These are phyloP conservation scores for Salix koriyanagi DNA, from an alignment of 345 rosid genomes.

Conservation along the genomic window DNA sequence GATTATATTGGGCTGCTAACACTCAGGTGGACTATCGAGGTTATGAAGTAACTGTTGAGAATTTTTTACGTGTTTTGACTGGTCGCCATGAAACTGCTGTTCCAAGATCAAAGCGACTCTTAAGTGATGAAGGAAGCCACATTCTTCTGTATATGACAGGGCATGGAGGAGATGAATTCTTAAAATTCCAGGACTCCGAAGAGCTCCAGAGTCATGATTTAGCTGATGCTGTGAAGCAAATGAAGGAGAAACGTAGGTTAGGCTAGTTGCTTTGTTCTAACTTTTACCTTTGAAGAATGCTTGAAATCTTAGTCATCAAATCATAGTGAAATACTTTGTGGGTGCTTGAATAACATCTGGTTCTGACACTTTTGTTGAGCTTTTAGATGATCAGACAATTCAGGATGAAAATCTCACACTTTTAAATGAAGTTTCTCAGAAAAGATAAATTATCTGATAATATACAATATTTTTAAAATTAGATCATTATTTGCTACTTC, in stretches of 20 bases:
- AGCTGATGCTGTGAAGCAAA: slow-evolving; percentile 98
- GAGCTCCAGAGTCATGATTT: slow-evolving; percentile 99
- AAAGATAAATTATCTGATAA: background rate
- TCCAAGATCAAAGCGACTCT: slow-evolving; percentile 97
- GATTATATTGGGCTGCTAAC: slow-evolving; percentile 26
- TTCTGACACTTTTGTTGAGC: background rate
- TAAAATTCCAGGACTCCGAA: slow-evolving; percentile 93
- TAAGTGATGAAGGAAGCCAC: slow-evolving; percentile 99
- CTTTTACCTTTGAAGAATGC: slow-evolving; percentile 3
- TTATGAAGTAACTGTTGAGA: slow-evolving; percentile 93
- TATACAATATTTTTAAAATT: background rate
- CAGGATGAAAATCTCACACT: background rate
- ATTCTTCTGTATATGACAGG: slow-evolving; percentile 97
- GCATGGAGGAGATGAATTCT: slow-evolving; percentile 96
- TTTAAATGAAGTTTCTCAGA: background rate
- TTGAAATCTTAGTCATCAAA: background rate
- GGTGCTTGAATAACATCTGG: slow-evolving; percentile 5
- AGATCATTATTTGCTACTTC: background rate
- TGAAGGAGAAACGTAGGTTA: slow-evolving; percentile 94
- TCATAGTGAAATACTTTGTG: background rate
- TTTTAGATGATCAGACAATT: background rate
- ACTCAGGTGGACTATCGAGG: slow-evolving; percentile 96
- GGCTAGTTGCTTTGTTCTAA: slow-evolving; percentile 4
- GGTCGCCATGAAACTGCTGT: slow-evolving; percentile 89
- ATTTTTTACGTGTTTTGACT: slow-evolving; percentile 82